A percentile compares a stretch with the other conserved stretches of the same genome.
phyloP scores from a whole-genome alignment of 2,329 filamentous ascomycete species.

The Trichoderma sp. region DNA sequence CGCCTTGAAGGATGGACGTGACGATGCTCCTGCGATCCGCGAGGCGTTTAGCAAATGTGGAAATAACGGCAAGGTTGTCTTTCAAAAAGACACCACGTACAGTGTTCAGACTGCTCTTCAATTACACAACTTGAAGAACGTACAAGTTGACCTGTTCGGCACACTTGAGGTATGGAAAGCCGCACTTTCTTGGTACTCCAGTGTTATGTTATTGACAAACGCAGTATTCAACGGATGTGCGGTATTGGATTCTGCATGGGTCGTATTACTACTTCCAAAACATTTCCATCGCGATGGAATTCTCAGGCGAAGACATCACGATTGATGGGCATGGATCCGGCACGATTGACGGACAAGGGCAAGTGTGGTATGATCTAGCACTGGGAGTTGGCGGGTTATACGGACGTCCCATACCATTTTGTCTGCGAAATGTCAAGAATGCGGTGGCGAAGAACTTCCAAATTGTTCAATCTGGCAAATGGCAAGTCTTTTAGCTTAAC shows the following conservation, averaged over 20 bases:
- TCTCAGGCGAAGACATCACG: not conserved
- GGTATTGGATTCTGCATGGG: conserved; percentile 1
- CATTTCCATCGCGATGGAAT: conserved; percentile 2
- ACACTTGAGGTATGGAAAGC: not conserved
- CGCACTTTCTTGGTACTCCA: too few relatives aligned
- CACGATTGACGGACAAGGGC: conserved; percentile 3
- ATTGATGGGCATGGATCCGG: conserved; percentile 7
- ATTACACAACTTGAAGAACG: not conserved
- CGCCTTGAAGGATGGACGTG: not conserved
- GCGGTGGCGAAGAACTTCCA: conserved; percentile 1
- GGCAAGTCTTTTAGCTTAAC: not conserved
- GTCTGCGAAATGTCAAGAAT: not conserved
- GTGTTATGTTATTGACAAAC: not conserved
- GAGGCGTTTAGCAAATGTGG: not conserved
- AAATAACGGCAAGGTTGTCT: not conserved
- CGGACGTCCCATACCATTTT: conserved; percentile 5
- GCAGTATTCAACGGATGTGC: conserved; percentile 6
- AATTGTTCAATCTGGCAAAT: conserved; percentile 9
- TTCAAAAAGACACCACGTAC: not conserved
- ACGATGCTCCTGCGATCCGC: conserved; percentile 5
- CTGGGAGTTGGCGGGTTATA: not conserved
- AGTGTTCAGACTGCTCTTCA: not conserved
- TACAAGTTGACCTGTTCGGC: not conserved
- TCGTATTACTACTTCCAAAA: conserved; percentile 11
- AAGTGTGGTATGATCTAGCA: conserved; percentile 2